Conservation (phyloP, 306 rosid species). For the Castanospermum australe region DNA sequence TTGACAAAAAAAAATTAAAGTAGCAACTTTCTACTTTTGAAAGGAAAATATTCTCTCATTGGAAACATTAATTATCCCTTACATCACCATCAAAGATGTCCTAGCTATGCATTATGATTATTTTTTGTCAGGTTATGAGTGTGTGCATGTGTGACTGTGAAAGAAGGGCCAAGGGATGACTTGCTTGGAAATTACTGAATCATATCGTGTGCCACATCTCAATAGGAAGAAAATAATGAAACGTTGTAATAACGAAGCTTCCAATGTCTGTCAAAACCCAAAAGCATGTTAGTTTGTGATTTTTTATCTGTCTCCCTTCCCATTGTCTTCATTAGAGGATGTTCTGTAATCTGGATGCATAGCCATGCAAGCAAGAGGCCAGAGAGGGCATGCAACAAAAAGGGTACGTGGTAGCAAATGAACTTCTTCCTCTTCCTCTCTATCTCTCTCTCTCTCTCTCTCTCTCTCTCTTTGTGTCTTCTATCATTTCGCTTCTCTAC, state of each 20-base stretch:
- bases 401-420: too few species aligned
- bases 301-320: not conserved
- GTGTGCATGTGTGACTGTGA: not conserved
- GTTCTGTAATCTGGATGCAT: not conserved
- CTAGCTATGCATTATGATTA: too few species aligned
- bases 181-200: slow-evolving; percentile 1
- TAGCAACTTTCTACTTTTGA: too few species aligned
- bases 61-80: too few species aligned
- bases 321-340: slow-evolving; percentile 14
- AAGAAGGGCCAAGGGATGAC: not conserved
- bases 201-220: not conserved
- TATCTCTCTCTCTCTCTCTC: too few species aligned
- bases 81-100: not conserved
- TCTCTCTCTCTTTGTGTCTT: too few species aligned
- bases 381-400: too few species aligned
- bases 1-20: too few species aligned
- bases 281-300: not conserved
- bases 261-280: not conserved
- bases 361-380: too few species aligned
- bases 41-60: not conserved
- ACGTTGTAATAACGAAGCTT: slow-evolving; percentile 8
- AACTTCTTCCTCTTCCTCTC: too few species aligned
- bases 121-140: not conserved
- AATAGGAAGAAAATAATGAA: not conserved
- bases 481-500: too few species aligned